Evolutionary conservation across 2,329 filamentous ascomycete species (phyloP).

Genomic region (Penicillium sp.): DNA sequence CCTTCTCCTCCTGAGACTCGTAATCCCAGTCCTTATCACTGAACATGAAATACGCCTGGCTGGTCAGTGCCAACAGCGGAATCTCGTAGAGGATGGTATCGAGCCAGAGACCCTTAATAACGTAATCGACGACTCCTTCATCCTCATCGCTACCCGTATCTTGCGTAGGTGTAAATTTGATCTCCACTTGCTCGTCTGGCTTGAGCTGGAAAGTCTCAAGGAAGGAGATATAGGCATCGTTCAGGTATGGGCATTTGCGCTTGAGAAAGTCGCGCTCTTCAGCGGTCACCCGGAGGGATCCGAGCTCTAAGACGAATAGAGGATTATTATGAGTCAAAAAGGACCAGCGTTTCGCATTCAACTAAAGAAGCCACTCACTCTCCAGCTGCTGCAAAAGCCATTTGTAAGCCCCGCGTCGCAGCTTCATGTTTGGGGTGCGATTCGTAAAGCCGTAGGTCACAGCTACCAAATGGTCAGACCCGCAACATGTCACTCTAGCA

Average conservation of each 20-base stretch:
- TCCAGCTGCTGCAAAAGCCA: constrained; percentile 85
- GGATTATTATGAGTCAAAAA: neutral
- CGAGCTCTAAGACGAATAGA: constrained; percentile 63
- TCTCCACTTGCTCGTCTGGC: constrained; percentile 75
- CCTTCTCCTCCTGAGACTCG: constrained; percentile 80
- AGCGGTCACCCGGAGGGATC: constrained; percentile 72
- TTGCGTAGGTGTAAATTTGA: constrained; percentile 60
- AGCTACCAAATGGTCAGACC: constrained; percentile 37
- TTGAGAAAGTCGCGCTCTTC: constrained; percentile 81
- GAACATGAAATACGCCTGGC: constrained; percentile 96
- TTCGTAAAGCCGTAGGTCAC: constrained; percentile 96
- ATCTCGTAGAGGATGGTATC: constrained; percentile 99
- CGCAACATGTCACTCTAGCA: neutral
- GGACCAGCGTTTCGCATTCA: neutral
- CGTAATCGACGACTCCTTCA: constrained; percentile 73
- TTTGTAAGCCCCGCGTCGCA: constrained; percentile 76
- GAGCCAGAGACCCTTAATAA: constrained; percentile 80
- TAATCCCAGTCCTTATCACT: constrained; percentile 92
- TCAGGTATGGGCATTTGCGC: constrained; percentile 78
- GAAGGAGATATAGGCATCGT: constrained; percentile 74
- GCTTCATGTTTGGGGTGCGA: constrained; percentile 88
- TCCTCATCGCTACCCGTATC: constrained; percentile 65
- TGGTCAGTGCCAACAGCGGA: constrained; percentile 84
- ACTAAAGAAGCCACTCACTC: constrained; percentile 53
- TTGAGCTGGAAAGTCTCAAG: constrained; percentile 78